phyloP scores from a whole-genome alignment of 2,329 filamentous ascomycete species.

The Diaporthe velutina region DNA sequence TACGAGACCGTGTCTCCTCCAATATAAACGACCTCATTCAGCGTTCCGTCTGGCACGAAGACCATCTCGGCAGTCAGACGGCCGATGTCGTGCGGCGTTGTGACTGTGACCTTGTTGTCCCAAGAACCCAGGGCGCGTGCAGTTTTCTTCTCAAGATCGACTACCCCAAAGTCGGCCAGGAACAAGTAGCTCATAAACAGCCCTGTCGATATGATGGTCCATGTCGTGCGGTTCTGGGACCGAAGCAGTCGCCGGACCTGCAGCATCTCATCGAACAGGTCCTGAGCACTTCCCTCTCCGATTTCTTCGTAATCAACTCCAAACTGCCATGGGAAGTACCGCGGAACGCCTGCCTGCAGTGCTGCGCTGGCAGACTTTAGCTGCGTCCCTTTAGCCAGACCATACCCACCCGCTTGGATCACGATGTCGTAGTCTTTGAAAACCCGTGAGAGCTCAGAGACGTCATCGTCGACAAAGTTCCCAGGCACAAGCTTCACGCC shows the following conservation, averaged over 20 bases:
- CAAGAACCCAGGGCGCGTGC: slow-evolving; percentile 71
- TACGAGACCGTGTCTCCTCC: slow-evolving; percentile 75
- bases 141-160: slow-evolving; percentile 58
- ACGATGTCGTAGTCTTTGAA: slow-evolving; percentile 65
- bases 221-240: slow-evolving; percentile 61
- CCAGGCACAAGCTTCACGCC: slow-evolving; percentile 57
- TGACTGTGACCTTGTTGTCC: slow-evolving; percentile 73
- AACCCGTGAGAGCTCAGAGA: slow-evolving; percentile 53
- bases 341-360: slow-evolving; percentile 60
- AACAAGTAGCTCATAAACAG: slow-evolving; percentile 81
- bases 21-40: slow-evolving; percentile 65
- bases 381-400: slow-evolving; percentile 66
- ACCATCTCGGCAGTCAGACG: slow-evolving; percentile 68
- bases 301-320: slow-evolving; percentile 79
- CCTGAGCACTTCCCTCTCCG: slow-evolving; percentile 69
- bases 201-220: slow-evolving; percentile 77
- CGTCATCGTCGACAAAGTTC: slow-evolving; percentile 56
- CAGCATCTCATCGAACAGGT: slow-evolving; percentile 77
- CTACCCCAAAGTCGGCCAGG: slow-evolving; percentile 71
- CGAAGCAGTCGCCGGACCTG: slow-evolving; percentile 67
- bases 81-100: slow-evolving; percentile 74
- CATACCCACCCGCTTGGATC: slow-evolving; percentile 73
- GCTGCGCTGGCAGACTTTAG: slow-evolving; percentile 69
- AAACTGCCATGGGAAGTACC: slow-evolving; percentile 81
- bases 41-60: slow-evolving; percentile 52